Conservation (phyloP, 805 yeast species). For the Pichia deserticola region DNA sequence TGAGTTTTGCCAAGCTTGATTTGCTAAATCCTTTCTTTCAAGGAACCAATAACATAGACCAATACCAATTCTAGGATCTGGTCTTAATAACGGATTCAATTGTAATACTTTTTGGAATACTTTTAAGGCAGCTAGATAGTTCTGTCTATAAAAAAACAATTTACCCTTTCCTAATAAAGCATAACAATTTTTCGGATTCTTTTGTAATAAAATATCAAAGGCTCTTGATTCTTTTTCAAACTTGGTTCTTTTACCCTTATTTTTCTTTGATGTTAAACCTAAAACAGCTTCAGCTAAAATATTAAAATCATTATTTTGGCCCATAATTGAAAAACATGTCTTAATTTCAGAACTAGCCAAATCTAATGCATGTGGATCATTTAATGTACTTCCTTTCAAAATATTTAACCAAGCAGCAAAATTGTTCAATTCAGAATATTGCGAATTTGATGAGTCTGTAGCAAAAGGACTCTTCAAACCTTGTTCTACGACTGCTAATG, state of each 20-base stretch:
- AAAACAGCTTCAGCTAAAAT: conserved; percentile 62
- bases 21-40: conserved; percentile 70
- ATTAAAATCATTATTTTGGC: conserved; percentile 35
- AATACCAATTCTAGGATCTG: conserved; percentile 92
- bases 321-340: conserved; percentile 35
- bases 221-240: conserved; percentile 65
- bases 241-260: conserved; percentile 49
- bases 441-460: conserved; percentile 27
- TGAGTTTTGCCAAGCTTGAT: conserved; percentile 75
- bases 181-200: conserved; percentile 55
- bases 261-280: conserved; percentile 57
- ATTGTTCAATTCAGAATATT: conserved; percentile 46
- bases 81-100: conserved; percentile 67
- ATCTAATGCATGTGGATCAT: conserved; percentile 18
- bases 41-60: conserved; percentile 92
- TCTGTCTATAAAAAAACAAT: conserved; percentile 61
- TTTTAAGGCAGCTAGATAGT: conserved; percentile 66
- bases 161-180: conserved; percentile 85
- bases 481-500: conserved; percentile 52
- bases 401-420: conserved; percentile 71
- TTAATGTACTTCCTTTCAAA: conserved; percentile 30
- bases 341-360: conserved; percentile 29
- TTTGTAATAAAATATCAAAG: conserved; percentile 52
- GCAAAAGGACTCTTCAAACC: conserved; percentile 40
- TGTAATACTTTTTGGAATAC: conserved; percentile 77